Base-by-base conservation (phyloP, 139 green algal genomes). In the Haematococcus sp. region DNA sequence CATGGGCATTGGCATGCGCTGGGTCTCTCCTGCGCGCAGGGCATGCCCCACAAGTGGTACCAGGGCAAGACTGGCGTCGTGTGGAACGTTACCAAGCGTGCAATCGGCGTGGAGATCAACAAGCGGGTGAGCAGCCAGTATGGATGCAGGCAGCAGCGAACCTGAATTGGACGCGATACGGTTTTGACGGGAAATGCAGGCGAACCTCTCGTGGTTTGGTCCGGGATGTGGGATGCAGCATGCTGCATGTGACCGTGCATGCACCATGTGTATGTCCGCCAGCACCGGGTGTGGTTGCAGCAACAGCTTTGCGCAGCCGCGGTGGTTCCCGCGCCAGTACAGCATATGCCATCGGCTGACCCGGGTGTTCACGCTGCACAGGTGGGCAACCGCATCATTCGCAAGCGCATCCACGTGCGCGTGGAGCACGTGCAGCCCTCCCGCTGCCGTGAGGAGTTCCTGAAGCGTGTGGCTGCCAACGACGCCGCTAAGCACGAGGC, bases 1-100 rank as follows among this genome's bases (percentile, higher is more conserved):
- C 59, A 35, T 46, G 25, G 30, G 63, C 63, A 54, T 52, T 27
- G 9, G 22, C 52, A 61, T 61, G 52, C 15, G 23, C 52, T 65
- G 19, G 27, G 25, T 5, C n/a, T 34, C 25, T 65, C 3, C 4
- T 20, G 58, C 27, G 25, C 34, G 66, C 88, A 97, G 91, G 96
- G 96, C 76, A 98, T 99, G 95, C 95, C 96, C 17, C 89, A 95
- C 90, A 98, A 99, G 89, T 95, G 89, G 82, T 99, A 99, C 89
- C 95, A 98, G 70, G 95, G 95, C 76, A 91, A 92, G 82, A 98
- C 95, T 54, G 95, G 95, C 46, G 65, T 90, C 31, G 88, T 99
- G 17, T 99, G 95, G 95, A 98, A 99, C 84, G 91, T 98, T 63
- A 98, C 95, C 76, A 98, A 98, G 92, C 90, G 94, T 28, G 91